Base-by-base conservation (phyloP, 805 yeast genomes). In the Priceomyces fermenticarens region DNA sequence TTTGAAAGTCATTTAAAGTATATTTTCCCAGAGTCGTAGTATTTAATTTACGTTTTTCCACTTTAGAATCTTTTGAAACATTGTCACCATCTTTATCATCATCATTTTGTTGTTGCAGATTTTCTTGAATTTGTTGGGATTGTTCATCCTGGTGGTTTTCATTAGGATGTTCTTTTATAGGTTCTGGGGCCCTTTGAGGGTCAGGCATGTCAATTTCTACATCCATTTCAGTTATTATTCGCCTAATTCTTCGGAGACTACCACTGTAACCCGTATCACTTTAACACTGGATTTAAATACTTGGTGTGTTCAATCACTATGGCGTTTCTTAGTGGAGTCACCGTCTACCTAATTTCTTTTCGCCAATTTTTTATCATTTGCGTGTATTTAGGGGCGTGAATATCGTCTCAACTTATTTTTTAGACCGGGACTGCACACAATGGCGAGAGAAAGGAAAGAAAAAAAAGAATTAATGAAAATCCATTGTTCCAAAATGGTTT, bases 21-120 rank as follows among this genome's bases (percentile, higher is more conserved):
- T 78, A 78, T 53, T 78, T 78, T 25, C 82, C 82, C 52, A 75
- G 77, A 31, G 82, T 75, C 3, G 69, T 67, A 6, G 78, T 66
- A 36, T 60, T 62, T 30, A 52, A 51, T 33, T 49, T 37, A 9
- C 30, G 42, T 34, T 30, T 35, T 12, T 35, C 30, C 15, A 20
- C 40, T 7, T 10, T 35, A 20, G 4, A 5, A 5, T 20, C 25
- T 5, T 20, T 4, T 4, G 25, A 8, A 8, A 20, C 25, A 20
- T 4, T 11, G 10, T 27, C 30, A 11, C 30, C 30, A 27, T 10
- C 10, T 27, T 11, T n/a, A n/a, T n/a, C n/a, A n/a, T n/a, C n/a
- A n/a, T n/a, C n/a, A n/a, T n/a, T n/a, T n/a, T n/a, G n/a, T n/a
- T n/a, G n/a, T n/a, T n/a, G n/a, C n/a, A n/a, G n/a, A 10, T 11